Base-by-base conservation (phyloP, 805 yeast species). In the Sugiyamaella americana region DNA sequence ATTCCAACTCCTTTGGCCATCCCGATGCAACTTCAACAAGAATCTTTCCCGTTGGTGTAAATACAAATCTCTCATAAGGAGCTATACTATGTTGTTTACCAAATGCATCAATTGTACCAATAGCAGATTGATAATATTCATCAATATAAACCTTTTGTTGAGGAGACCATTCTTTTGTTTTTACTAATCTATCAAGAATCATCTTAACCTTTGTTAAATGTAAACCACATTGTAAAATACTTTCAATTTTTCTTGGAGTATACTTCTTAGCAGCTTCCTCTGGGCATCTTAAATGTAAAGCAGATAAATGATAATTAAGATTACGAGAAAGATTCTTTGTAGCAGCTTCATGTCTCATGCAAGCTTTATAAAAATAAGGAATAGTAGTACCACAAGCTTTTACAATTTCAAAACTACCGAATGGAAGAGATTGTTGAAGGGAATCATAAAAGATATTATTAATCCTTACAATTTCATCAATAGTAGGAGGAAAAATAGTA, bases 311-410 rank as follows among this genome's bases (percentile, higher is more conserved):
- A 2, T 62, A 64, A 21, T 67, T 69, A 19, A 79, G 65, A 32
- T 69, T 72, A 16, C 65, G 54, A 16, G 73, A 66, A 55, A 87
- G 87, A 44, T 74, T 72, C 53, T 79, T 80, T 8, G 93, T 76
- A 17, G 95, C 96, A 5, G 96, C 96, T 64, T 89, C 95, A 64
- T 91, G 97, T 48, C 97, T 73, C 72, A 88, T 86, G 56, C 85
- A 86, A 0, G 97, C 95, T 59, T 88, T 86, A 67, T 86, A 91
- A 62, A 88, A 91, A 62, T 87, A 87, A 0, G 97, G 96, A 13
- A 91, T 73, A 0, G 93, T 80, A 43, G 79, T 74, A 2, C 88
- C 93, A 59, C 94, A 77, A 0, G 91, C 95, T 51, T 78, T 81
- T 49, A 91, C 64, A 2, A 87, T 71, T 63, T 91, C 97, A 43